Percentiles rank a stretch among this genome's conserved stretches.
Evolutionary conservation across 1,284 basidiomycete species (phyloP).

Genomic region (Meira nashicola): DNA sequence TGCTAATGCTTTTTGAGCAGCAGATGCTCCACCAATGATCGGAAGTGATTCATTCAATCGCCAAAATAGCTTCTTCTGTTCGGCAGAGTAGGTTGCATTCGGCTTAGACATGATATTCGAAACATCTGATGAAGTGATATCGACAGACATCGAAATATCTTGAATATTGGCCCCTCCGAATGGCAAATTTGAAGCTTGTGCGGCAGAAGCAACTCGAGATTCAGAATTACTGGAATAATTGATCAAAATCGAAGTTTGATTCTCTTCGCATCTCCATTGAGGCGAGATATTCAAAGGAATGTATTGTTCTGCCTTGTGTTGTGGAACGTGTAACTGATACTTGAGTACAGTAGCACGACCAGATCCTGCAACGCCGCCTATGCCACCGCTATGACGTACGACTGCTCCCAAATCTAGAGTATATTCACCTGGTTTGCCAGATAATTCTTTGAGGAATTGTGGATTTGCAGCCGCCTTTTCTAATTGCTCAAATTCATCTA

Average conservation of each 20-base stretch:
- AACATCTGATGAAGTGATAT: conserved; percentile 53
- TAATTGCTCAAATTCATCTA: conserved; percentile 56
- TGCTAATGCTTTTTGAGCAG: conserved; percentile 56
- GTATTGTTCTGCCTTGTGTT: conserved; percentile 43
- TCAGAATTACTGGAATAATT: conserved; percentile 53
- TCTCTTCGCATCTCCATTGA: conserved; percentile 57
- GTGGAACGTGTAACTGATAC: conserved; percentile 57
- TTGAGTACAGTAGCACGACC: conserved; percentile 55
- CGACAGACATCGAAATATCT: conserved; percentile 53
- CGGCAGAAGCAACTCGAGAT: conserved; percentile 10
- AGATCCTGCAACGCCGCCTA: conserved; percentile 14
- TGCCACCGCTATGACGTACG: conserved; percentile 21
- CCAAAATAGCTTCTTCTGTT: conserved; percentile 55
- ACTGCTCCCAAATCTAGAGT: conserved; percentile 55
- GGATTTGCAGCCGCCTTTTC: conserved; percentile 59
- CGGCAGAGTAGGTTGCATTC: conserved; percentile 53
- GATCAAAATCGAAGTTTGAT: conserved; percentile 58
- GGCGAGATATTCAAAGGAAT: conserved; percentile 57
- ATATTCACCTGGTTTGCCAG: conserved; percentile 56
- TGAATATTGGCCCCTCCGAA: conserved; percentile 13
- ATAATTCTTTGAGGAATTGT: conserved; percentile 55
- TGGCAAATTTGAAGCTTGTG: neutral
- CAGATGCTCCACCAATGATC: neutral
- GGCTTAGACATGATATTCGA: conserved; percentile 59
- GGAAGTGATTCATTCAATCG: conserved; percentile 39